These are phyloP conservation scores for Dalechampia spathulata DNA, from an alignment of 441 rosid genomes.

Conservation along the genomic window DNA sequence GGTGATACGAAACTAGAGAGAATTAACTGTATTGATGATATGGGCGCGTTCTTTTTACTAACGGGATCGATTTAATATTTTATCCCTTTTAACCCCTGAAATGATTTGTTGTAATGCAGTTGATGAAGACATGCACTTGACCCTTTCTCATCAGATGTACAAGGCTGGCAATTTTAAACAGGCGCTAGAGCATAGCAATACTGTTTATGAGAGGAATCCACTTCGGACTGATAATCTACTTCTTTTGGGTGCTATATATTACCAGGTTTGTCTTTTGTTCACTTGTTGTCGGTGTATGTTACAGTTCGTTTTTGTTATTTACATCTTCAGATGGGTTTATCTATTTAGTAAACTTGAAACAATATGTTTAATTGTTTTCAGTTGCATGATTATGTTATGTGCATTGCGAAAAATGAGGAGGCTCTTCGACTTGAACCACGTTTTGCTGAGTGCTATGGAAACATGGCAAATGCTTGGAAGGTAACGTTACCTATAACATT, in stretches of 20 bases:
- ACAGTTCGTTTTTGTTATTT: not conserved
- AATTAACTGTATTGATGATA: too few relatives aligned
- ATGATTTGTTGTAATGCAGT: conserved; percentile 32
- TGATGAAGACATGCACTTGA: conserved; percentile 66
- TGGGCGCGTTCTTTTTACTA: too few relatives aligned
- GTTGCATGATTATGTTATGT: conserved; percentile 97
- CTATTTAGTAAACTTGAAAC: not conserved
- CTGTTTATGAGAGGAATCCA: conserved; percentile 72
- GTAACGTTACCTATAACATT: conserved; percentile 29
- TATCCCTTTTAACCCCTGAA: too few relatives aligned
- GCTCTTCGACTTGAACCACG: conserved; percentile 89
- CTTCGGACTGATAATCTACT: conserved; percentile 92
- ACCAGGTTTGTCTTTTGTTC: conserved; percentile 62
- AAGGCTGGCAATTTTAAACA: conserved; percentile 75
- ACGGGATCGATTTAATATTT: too few relatives aligned
- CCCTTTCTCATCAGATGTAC: conserved; percentile 81
- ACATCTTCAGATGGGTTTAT: not conserved
- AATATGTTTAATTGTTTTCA: conserved; percentile 16
- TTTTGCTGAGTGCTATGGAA: conserved; percentile 98
- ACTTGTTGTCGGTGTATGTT: too few relatives aligned
- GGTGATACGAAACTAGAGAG: too few relatives aligned
- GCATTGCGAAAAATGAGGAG: conserved; percentile 92
- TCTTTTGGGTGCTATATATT: conserved; percentile 91
- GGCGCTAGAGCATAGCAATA: conserved; percentile 79
- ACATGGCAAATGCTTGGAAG: conserved; percentile 99